Evolutionary conservation across 352 stramenopile species (phyloP), one percentile per base, ranked within the genome.

Genomic region (Pythium folliculosum): DNA sequence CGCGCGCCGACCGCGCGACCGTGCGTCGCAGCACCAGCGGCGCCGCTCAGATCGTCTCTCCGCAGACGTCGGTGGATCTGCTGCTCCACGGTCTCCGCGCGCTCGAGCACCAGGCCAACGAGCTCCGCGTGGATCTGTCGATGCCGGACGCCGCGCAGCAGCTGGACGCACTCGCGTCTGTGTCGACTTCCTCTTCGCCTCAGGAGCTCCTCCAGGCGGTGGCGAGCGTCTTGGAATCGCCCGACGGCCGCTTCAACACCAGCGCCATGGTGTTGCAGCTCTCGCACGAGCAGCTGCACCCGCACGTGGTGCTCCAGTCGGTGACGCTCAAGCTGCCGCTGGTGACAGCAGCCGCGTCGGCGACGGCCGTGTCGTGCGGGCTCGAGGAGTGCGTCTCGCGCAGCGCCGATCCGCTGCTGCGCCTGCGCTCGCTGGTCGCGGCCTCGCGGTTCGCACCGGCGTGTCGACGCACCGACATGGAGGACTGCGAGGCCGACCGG

Each of bases 41-140:
- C n/a, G 47, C 48, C 37, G 16, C n/a, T 27, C 19, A 44, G 9
- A 21, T 51, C 1, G 21, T 61, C 0, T 23, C 50, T 1, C 14
- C 21, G n/a, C 43, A 44, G 23, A 68, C 62, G 1, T 9, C 62
- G 21, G 23, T 4, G 3, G 53, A 69, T n/a, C 55, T 69, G 17
- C 32, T 62, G 27, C 19, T 47, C 13, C 52, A 69, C 22, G 62
- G 62, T 32, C 25, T 55, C 40, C 35, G 9, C 5, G 56, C 14
- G 40, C 40, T 62, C n/a, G 5, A 53, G 40, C 40, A 56, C 3
- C 9, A 56, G 1, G 30, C 44, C 10, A 44, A 60, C 27, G 60
- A 54, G 10, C 27, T 23, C 0, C 35, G n/a, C 43, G 43, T 61
- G 12, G 52, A 23, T 12, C 56, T 35, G 5, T 16, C 32, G 8